phyloP scores from a whole-genome alignment of 495 filamentous ascomycete genomes.

The Talaromyces wortmannii region DNA sequence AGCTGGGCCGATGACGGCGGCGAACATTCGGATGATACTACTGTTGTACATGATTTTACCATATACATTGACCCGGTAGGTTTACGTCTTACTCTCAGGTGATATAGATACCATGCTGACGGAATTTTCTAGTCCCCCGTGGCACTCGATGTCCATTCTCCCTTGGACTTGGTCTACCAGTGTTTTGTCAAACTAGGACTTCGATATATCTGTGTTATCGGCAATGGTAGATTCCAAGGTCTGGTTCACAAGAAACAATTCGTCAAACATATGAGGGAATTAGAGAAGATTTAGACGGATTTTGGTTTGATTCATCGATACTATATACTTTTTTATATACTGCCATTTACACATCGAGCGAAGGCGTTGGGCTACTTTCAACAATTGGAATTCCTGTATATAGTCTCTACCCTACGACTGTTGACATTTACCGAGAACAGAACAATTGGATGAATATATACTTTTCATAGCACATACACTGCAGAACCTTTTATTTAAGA shows the following conservation, averaged over 20 bases:
- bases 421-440: background rate
- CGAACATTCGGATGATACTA: constrained; percentile 39
- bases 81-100: background rate
- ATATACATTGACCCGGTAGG: constrained; percentile 79
- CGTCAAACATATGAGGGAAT: constrained; percentile 84
- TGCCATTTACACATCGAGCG: background rate
- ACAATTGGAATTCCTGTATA: background rate
- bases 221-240: constrained; percentile 78
- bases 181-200: constrained; percentile 93
- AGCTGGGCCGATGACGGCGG: constrained; percentile 48
- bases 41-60: constrained; percentile 61
- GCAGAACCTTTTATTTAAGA: constrained; percentile 2
- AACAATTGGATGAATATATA: background rate
- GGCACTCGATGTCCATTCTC: constrained; percentile 78
- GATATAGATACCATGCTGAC: constrained; percentile 2
- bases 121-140: constrained; percentile 56
- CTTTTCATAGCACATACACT: background rate
- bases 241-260: constrained; percentile 97
- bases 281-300: constrained; percentile 42
- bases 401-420: background rate
- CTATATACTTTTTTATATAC: background rate
- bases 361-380: constrained; percentile 1
- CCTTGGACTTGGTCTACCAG: constrained; percentile 94
- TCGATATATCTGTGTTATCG: constrained; percentile 84
- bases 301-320: background rate